These are phyloP conservation scores for Malus sylvestris DNA, from an alignment of 306 rosid species.

Conservation along the genomic window DNA sequence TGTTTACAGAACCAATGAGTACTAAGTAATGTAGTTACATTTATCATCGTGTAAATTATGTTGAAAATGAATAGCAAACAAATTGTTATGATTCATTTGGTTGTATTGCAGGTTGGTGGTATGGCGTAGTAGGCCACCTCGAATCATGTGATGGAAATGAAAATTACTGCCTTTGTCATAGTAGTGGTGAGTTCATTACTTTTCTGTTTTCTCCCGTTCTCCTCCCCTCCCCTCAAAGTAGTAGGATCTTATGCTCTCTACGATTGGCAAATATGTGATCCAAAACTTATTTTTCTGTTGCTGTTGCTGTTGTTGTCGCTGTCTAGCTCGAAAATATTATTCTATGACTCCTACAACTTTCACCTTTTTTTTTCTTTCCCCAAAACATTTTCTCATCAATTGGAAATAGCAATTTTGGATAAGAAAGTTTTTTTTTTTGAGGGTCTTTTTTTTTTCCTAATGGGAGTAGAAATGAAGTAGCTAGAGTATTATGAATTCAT, in stretches of 20 bases:
- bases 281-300: not conserved
- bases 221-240: not conserved
- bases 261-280: constrained; percentile 2
- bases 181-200: constrained; percentile 56
- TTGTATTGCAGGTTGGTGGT: constrained; percentile 93
- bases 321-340: not conserved
- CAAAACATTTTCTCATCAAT: not conserved
- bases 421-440: too few relatives aligned
- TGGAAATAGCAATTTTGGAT: not conserved
- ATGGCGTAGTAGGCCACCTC: constrained; percentile 91
- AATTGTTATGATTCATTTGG: constrained; percentile 17
- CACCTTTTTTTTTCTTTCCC: not conserved
- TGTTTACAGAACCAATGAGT: not conserved
- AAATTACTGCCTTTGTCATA: constrained; percentile 62
- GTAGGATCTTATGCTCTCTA: constrained; percentile 11
- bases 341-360: not conserved
- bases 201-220: constrained; percentile 3
- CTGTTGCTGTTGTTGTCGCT: not conserved
- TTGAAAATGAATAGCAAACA: not conserved
- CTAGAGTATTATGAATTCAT: too few relatives aligned
- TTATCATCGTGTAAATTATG: not conserved
- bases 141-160: constrained; percentile 76
- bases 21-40: not conserved
- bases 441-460: too few relatives aligned
- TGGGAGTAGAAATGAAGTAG: too few relatives aligned